Conservation (phyloP, 306 rosid genomes). For the Quercus alba region DNA sequence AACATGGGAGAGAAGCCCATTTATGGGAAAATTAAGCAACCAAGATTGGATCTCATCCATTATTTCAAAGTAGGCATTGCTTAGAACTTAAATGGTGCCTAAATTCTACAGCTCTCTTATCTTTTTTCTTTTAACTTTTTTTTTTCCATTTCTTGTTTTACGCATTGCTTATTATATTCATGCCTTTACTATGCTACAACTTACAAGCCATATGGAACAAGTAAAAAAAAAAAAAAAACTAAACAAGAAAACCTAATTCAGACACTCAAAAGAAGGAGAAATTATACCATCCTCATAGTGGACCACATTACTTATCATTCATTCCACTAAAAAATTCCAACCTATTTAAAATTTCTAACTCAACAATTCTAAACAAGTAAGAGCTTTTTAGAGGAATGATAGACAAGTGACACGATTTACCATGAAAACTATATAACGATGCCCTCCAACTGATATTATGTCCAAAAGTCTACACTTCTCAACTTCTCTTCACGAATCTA, state of each 20-base stretch:
- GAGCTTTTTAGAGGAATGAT: no score
- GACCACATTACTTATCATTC: no score
- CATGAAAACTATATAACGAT: not conserved
- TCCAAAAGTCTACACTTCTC: conserved; percentile 27
- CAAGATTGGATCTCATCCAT: not conserved
- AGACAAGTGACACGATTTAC: rapidly evolving
- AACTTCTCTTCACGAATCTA: conserved; percentile 82
- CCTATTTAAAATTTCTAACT: no score
- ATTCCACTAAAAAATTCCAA: no score
- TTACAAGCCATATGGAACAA: not conserved
- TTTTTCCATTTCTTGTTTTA: not conserved
- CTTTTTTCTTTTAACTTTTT: not conserved
- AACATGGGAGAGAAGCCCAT: not conserved
- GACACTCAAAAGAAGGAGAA: not conserved
- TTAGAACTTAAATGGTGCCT: not conserved
- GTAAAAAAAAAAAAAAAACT: no score
- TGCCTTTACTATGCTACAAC: not conserved
- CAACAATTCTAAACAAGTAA: no score
- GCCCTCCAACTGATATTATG: conserved; percentile 5
- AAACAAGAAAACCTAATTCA: conserved; percentile 1
- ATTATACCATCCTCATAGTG: rapidly evolving
- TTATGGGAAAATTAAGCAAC: not conserved
- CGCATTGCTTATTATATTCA: not conserved
- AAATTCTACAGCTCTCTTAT: not conserved
- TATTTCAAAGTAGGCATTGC: not conserved